These are phyloP conservation scores for Diplodia corticola DNA, from an alignment of 2,329 filamentous ascomycete species.

Conservation along the genomic window DNA sequence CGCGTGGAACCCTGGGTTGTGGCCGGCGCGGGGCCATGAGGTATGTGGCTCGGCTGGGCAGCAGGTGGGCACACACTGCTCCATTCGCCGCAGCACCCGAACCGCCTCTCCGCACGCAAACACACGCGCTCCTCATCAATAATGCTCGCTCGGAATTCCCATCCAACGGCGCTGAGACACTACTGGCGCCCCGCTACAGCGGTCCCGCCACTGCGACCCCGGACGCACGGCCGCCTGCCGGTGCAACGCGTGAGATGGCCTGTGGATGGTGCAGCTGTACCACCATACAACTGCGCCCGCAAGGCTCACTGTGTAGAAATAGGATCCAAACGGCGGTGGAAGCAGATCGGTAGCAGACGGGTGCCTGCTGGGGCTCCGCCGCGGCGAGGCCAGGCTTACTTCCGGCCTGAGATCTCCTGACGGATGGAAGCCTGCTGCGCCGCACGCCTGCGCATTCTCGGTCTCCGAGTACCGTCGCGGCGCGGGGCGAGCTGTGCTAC, in stretches of 20 bases:
- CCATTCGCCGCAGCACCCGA: slow-evolving; percentile 3
- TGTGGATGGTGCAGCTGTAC: too few relatives aligned
- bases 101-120: neutral
- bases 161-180: neutral
- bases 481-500: neutral
- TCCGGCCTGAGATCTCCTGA: slow-evolving; percentile 11
- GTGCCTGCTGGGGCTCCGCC: neutral
- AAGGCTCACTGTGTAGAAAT: neutral
- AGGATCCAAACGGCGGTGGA: neutral
- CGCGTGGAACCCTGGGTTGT: neutral
- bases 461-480: neutral
- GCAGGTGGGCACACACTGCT: slow-evolving; percentile 4
- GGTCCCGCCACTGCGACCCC: neutral
- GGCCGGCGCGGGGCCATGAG: neutral
- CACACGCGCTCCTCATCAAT: neutral
- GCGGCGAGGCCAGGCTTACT: slow-evolving; percentile 8
- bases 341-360: neutral
- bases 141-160: neutral
- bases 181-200: neutral
- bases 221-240: neutral
- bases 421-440: neutral
- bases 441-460: neutral
- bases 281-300: neutral
- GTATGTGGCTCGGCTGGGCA: neutral
- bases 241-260: neutral